Percentiles rank a stretch among this genome's conserved stretches.
Evolutionary conservation across 2,329 filamentous ascomycete species (phyloP).

Genomic region (Decorospora gaudefroyi): DNA sequence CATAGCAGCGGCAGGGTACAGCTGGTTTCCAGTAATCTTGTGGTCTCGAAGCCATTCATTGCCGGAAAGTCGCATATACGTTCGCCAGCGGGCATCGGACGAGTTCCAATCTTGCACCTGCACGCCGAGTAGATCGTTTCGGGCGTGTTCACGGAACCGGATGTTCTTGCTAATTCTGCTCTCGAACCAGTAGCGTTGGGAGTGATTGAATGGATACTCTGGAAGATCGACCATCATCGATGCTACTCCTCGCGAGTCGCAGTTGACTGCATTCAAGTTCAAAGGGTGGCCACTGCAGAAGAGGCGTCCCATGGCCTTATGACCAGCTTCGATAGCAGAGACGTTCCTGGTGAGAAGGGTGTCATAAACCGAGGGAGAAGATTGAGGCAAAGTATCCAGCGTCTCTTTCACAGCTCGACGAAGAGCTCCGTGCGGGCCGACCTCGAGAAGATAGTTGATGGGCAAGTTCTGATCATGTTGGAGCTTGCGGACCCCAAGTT

Average conservation of each 20-base stretch:
- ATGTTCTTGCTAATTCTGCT: constrained; percentile 14
- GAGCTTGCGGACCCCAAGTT: neutral
- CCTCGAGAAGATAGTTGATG: constrained; percentile 22
- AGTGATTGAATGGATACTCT: constrained; percentile 32
- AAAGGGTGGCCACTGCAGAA: neutral
- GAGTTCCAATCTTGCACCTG: constrained; percentile 28
- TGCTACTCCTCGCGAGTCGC: neutral
- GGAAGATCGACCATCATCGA: constrained; percentile 8
- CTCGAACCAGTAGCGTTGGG: constrained; percentile 28
- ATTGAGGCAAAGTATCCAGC: neutral
- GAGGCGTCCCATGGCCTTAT: neutral
- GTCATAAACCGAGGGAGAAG: too few species aligned
- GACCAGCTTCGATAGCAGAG: neutral
- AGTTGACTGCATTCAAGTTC: constrained; percentile 2
- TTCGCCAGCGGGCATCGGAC: constrained; percentile 17
- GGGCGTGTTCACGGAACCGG: constrained; percentile 1
- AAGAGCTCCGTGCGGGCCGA: constrained; percentile 43
- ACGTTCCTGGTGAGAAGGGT: too few species aligned
- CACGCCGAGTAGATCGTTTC: constrained; percentile 22
- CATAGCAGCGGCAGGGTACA: neutral
- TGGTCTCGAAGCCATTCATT: neutral
- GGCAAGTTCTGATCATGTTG: neutral
- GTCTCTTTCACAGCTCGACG: constrained; percentile 25
- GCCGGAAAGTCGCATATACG: neutral
- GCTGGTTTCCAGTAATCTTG: too few species aligned